Percentiles rank a stretch among this genome's conserved stretches.
These are phyloP conservation scores for Penicillium atrosanguineum DNA, from an alignment of 495 filamentous ascomycete species.

Conservation along the genomic window DNA sequence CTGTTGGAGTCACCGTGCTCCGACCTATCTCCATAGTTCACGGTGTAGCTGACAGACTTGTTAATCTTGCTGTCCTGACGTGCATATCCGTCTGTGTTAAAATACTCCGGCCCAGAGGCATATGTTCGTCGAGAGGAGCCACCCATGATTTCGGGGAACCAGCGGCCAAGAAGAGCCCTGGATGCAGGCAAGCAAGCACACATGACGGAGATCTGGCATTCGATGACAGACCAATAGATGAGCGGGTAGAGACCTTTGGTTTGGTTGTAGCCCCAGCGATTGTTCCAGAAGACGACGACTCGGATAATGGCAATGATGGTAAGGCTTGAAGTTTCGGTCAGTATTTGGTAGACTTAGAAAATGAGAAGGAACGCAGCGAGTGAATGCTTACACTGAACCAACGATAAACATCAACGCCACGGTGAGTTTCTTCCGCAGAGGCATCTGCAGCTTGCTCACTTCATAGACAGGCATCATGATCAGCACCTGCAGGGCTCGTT, in stretches of 20 bases:
- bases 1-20: too few species aligned
- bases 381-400: conserved; percentile 27
- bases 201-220: conserved; percentile 29
- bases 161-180: conserved; percentile 13
- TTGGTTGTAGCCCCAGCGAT: conserved; percentile 25
- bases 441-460: conserved; percentile 29
- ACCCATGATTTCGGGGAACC: conserved; percentile 10
- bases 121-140: too few species aligned
- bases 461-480: conserved; percentile 32
- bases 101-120: too few species aligned
- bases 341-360: not conserved
- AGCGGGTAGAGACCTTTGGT: conserved; percentile 23
- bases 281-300: conserved; percentile 28
- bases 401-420: conserved; percentile 34
- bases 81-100: too few species aligned
- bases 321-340: conserved; percentile 8
- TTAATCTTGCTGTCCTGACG: too few species aligned
- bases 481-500: not conserved
- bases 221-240: conserved; percentile 33
- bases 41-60: too few species aligned
- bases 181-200: conserved; percentile 31
- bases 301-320: conserved; percentile 30
- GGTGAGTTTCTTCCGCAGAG: conserved; percentile 28
- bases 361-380: not conserved
- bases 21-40: too few species aligned